Evolutionary conservation across 2,329 filamentous ascomycete genomes (phyloP).

Genomic region (Sporothrix mexicana): DNA sequence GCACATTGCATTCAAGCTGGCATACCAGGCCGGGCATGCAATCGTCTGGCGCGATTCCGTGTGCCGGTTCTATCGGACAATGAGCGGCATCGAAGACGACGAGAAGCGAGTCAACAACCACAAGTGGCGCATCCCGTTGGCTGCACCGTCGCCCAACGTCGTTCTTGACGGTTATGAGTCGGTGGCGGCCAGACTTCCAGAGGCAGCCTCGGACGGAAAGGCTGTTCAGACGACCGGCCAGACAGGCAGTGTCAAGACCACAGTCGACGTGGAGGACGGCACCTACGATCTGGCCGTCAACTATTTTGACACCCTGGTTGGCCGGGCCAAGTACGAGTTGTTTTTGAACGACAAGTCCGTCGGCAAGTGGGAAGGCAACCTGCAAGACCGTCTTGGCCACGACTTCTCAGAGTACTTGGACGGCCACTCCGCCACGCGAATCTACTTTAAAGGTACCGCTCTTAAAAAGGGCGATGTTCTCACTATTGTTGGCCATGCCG

Average conservation of each 20-base stretch:
- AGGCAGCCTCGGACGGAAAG: not conserved
- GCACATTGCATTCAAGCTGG: slow-evolving; percentile 63
- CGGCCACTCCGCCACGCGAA: slow-evolving; percentile 67
- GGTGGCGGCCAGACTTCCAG: not conserved
- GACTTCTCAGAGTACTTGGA: slow-evolving; percentile 65
- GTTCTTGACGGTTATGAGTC: not conserved
- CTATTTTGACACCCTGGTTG: slow-evolving; percentile 68
- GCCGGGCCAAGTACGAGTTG: slow-evolving; percentile 61
- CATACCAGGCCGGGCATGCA: slow-evolving; percentile 71
- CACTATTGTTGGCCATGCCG: slow-evolving; percentile 61
- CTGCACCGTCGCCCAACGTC: not conserved
- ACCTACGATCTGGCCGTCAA: slow-evolving; percentile 69
- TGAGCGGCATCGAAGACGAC: slow-evolving; percentile 65
- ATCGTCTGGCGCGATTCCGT: slow-evolving; percentile 74
- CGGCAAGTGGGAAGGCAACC: slow-evolving; percentile 64
- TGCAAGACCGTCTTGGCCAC: slow-evolving; percentile 65
- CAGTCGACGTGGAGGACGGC: slow-evolving; percentile 44
- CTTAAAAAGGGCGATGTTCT: slow-evolving; percentile 59
- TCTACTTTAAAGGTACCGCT: slow-evolving; percentile 61
- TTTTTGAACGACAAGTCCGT: slow-evolving; percentile 59
- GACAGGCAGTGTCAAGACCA: not conserved
- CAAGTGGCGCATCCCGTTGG: slow-evolving; percentile 59
- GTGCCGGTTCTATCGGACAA: slow-evolving; percentile 66
- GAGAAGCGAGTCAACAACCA: slow-evolving; percentile 63
- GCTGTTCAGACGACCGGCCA: slow-evolving; percentile 46